Evolutionary conservation across 83 land plant genomes (phyloP).

Genomic region (Diphasiastrum complanatum): DNA sequence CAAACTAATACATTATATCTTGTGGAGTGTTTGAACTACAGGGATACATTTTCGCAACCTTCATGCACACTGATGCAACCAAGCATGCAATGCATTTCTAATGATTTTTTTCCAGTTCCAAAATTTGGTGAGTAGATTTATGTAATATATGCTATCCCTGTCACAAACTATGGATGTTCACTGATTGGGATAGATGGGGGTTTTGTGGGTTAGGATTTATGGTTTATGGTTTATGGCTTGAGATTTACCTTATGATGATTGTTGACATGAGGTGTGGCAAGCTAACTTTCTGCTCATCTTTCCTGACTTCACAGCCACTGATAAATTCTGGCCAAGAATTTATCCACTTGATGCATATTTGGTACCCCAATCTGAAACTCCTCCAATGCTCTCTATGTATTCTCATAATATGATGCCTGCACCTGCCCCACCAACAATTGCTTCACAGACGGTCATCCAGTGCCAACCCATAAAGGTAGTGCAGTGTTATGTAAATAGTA

Average conservation of each 20-base stretch:
- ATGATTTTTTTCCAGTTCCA: conserved; percentile 38
- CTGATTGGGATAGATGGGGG: too few relatives aligned
- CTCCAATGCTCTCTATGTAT: conserved; percentile 57
- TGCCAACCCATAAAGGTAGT: conserved; percentile 88
- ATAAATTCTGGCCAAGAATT: conserved; percentile 75
- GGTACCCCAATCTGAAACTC: conserved; percentile 32
- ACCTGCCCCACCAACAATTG: conserved; percentile 78
- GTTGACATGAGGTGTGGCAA: neutral
- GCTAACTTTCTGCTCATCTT: neutral
- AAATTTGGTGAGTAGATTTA: conserved; percentile 69
- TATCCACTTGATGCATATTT: conserved; percentile 61
- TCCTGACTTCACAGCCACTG: conserved; percentile 45
- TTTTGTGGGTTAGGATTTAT: too few relatives aligned
- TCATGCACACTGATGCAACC: conserved; percentile 88
- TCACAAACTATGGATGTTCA: neutral
- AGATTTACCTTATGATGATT: too few relatives aligned
- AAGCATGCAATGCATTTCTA: conserved; percentile 35
- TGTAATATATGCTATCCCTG: too few relatives aligned
- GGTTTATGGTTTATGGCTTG: too few relatives aligned
- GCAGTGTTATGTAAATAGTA: neutral
- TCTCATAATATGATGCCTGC: conserved; percentile 74
- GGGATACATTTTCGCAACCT: conserved; percentile 87
- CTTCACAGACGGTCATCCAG: conserved; percentile 77
- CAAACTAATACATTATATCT: too few relatives aligned
- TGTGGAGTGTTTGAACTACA: conserved; percentile 24